phyloP scores from a whole-genome alignment of 345 rosid species.

The Geranium rotundifolium region DNA sequence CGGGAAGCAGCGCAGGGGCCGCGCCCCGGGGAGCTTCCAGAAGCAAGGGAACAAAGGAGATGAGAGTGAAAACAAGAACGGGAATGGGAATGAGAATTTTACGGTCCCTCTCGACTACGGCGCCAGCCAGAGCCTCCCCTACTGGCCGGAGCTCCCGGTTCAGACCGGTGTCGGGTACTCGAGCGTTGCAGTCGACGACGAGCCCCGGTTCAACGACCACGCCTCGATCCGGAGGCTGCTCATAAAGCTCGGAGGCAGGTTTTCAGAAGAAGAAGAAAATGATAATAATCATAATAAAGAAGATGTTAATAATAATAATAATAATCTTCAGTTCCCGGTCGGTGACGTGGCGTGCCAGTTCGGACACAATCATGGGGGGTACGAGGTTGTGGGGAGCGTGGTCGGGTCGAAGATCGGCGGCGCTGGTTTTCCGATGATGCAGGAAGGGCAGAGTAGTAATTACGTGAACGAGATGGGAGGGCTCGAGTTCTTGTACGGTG shows the following conservation, averaged over 20 bases:
- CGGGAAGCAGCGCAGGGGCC: constrained; percentile 13
- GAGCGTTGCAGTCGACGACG: constrained; percentile 12
- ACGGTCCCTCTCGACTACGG: constrained; percentile 4
- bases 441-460: constrained; percentile 24
- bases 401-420: constrained; percentile 3
- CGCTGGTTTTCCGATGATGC: constrained; percentile 8
- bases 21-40: no score
- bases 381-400: no score
- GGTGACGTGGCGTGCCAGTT: not conserved
- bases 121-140: constrained; percentile 16
- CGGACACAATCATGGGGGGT: no score
- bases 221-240: constrained; percentile 40
- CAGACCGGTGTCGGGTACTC: constrained; percentile 24
- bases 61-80: not conserved
- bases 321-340: constrained; percentile 10
- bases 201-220: constrained; percentile 26
- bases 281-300: constrained; percentile 8
- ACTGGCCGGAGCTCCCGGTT: constrained; percentile 39
- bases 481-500: constrained; percentile 31
- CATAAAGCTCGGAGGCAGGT: constrained; percentile 51
- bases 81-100: not conserved
- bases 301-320: constrained; percentile 3
- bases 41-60: constrained; percentile 9
- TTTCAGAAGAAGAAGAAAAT: constrained; percentile 11
- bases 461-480: constrained; percentile 22